Base-by-base conservation (phyloP, 768 basidiomycete genomes). In the Leccinum imitatum region DNA sequence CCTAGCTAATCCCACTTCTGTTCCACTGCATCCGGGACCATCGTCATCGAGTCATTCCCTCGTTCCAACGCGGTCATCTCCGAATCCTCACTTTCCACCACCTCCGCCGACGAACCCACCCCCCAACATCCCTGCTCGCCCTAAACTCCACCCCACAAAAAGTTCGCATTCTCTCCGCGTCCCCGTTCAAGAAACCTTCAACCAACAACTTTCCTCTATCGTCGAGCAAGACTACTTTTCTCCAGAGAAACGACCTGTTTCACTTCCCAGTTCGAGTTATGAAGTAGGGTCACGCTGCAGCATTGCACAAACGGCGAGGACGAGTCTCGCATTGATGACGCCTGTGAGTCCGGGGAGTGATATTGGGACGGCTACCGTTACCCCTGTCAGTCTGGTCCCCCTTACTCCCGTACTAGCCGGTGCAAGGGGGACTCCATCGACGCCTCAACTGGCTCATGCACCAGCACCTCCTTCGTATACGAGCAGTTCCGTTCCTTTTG, bases 171-270 rank as follows among this genome's bases (percentile, higher is more conserved):
- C 79, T 15, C 69, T 82, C 27, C 79, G 77, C 35, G 71, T 77
- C 15, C 77, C 80, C 27, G 56, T 69, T 21, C 70, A 67, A 33
- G 75, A 66, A 54, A 65, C 63, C 33, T 68, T 63, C 55, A 70
- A 62, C 53, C 67, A 65, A 53, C 86, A 81, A 50, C 79, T 89
- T 39, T 87, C 87, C 2, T 87, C 88, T 0, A 88, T 89, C 44
- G 79, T 78, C 9, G 88, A 89, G 71, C 82, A 82, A 63, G 84
- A 87, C 56, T 87, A 87, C 65, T 67, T 84, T 57, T 84, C 85
- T 6, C 84, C 84, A 0, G 77, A 78, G 53, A 75, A 73, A 59
- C 73, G 75, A 35, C 73, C 76, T 54, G 71, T 54, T 47, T 77
- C 73, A 54, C 70, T 76, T 46, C 72, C 61, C 14, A 71, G 61